Conservation (phyloP, 2,329 filamentous ascomycete species). For the Neofusicoccum cordaticola region DNA sequence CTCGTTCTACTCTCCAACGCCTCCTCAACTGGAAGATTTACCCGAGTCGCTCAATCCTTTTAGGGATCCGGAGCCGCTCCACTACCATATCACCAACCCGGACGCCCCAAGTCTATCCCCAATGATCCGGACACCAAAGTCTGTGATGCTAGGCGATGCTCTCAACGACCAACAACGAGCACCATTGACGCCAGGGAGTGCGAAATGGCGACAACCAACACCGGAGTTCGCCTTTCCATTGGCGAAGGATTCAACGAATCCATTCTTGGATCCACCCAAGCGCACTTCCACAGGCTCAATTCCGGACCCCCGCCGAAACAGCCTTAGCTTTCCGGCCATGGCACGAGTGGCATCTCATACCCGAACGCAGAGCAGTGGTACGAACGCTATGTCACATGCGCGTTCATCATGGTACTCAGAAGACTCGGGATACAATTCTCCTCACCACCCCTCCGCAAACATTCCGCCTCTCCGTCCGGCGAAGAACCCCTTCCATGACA, state of each 20-base stretch:
- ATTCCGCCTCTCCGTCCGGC: neutral
- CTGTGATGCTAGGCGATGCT: neutral
- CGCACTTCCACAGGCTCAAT: neutral
- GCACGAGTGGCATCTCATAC: neutral
- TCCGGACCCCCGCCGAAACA: neutral
- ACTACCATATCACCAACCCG: slow-evolving; percentile 5
- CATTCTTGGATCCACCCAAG: slow-evolving; percentile 2
- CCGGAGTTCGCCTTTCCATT: neutral
- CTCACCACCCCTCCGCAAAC: neutral
- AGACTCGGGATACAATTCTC: slow-evolving; percentile 13
- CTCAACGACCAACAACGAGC: neutral
- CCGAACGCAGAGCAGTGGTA: neutral
- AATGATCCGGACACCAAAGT: neutral
- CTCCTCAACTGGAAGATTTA: neutral
- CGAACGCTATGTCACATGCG: neutral
- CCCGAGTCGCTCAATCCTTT: slow-evolving; percentile 7
- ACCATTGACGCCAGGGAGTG: neutral
- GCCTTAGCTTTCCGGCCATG: neutral
- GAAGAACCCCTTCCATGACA: neutral
- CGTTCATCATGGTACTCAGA: slow-evolving; percentile 1
- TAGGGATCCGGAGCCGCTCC: neutral
- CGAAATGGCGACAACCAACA: slow-evolving; percentile 4
- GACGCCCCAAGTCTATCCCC: neutral
- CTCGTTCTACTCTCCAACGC: slow-evolving; percentile 13
- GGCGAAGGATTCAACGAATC: neutral